phyloP scores from a whole-genome alignment of 2,329 filamentous ascomycete species.

The Epichloe bromicola region DNA sequence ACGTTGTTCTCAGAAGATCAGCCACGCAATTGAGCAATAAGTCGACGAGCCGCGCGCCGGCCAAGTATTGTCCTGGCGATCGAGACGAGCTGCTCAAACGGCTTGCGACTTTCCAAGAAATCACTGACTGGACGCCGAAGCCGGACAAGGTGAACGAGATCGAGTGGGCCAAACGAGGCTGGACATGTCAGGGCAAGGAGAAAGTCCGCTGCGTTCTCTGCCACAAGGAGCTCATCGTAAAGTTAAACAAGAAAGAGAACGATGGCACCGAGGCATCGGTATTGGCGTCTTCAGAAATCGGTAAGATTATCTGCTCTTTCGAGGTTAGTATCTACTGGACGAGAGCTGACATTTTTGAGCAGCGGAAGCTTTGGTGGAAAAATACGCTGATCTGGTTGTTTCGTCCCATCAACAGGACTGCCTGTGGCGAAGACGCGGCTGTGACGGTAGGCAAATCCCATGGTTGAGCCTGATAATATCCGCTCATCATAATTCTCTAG shows the following conservation, averaged over 20 bases:
- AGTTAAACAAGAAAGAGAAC: slow-evolving; percentile 49
- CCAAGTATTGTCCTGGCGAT: slow-evolving; percentile 78
- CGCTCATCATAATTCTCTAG: slow-evolving; percentile 19
- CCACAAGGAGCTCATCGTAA: slow-evolving; percentile 71
- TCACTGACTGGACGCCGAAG: slow-evolving; percentile 90
- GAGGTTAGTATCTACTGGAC: background rate
- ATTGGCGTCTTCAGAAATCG: slow-evolving; percentile 46
- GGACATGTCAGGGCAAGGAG: slow-evolving; percentile 74
- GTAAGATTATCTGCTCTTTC: slow-evolving; percentile 13
- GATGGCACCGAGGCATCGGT: slow-evolving; percentile 42
- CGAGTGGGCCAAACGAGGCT: slow-evolving; percentile 88
- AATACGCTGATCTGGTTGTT: slow-evolving; percentile 61
- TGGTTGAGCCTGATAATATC: no score
- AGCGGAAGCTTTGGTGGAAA: slow-evolving; percentile 58
- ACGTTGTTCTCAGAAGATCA: slow-evolving; percentile 3
- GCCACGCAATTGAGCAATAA: slow-evolving; percentile 6
- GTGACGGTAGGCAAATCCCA: slow-evolving; percentile 50
- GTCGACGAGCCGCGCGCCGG: slow-evolving; percentile 15
- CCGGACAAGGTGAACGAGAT: slow-evolving; percentile 76
- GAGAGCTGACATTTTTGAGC: slow-evolving; percentile 10
- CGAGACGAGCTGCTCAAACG: slow-evolving; percentile 69
- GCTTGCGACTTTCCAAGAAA: slow-evolving; percentile 77
- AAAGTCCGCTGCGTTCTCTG: slow-evolving; percentile 79
- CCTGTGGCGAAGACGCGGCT: slow-evolving; percentile 77
- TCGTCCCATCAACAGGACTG: slow-evolving; percentile 69